Base-by-base conservation (phyloP, 2,329 filamentous ascomycete species). In the Lachnellula cervina region DNA sequence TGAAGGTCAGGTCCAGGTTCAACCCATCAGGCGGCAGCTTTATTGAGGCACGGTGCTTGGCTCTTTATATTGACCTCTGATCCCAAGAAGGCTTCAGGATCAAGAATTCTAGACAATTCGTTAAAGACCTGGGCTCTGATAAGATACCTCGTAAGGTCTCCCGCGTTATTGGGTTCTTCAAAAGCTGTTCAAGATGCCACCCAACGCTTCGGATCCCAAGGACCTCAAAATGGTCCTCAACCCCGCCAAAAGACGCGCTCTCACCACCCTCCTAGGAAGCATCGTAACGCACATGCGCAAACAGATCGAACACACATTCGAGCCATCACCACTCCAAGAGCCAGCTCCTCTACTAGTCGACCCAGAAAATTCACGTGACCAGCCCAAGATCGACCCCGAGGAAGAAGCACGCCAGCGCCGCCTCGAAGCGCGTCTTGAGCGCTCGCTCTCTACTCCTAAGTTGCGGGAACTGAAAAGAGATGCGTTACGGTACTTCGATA, bases 401-500 rank as follows among this genome's bases (percentile, higher is more conserved):
- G 57, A 55, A 46, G 55, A 56, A 49, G 55, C 57, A 13, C 58
- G 57, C 8, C 59, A 64, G 37, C 46, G 46, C 25, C 53, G 59
- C 19, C 51, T 64, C n/a, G 62, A 65, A 61, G 59, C 58, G 2
- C 56, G 59, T 21, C 54, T 64, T 6, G 64, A 66, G 25, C 54
- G 47, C 35, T 60, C 52, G 11, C 38, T 59, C 19, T 63, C 63
- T 2, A 63, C 54, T 2, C 58, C 57, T 7, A 64, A 67, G 23
- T 42, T 68, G 11, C 49, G 61, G 19, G 59, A 64, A 37, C 67
- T 80, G 59, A 81, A 76, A 66, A 75, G 72, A 49, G 81, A 82
- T 5, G 83, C 88, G 1, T 70, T 94, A 13, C 74, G 78, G 44
- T 82, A 89, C 65, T 89, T 92, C 65, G 84, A 90, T 59, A 80